Base-by-base conservation (phyloP, 495 filamentous ascomycete species). In the Penicillium alfredii region DNA sequence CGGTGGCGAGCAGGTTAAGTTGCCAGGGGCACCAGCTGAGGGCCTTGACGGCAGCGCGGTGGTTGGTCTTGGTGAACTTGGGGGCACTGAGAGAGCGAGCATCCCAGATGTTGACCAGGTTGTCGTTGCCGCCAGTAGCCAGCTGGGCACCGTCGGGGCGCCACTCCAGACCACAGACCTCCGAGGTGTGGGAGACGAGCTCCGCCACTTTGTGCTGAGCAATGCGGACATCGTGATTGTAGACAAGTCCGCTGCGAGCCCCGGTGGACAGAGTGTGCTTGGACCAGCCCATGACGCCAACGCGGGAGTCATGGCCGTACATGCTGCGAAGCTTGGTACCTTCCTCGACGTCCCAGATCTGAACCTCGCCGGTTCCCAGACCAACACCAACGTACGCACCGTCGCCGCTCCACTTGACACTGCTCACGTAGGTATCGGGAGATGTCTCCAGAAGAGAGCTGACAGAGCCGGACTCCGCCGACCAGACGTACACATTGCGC, bases 11-110 rank as follows among this genome's bases (percentile, higher is more conserved):
- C 9, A 97, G 74, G 73, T 96, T 97, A 50, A 83, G 73, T 69
- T 96, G 93, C 92, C 92, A 99, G 18, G 92, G 93, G 73, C 92
- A 99, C 92, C 92, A 99, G 40, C 87, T 85, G 22, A 99, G 76
- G 24, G 93, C 92, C 75, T 97, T 99, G 61, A 99, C 88, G 19
- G 92, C 92, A 27, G 92, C 92, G 54, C 87, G 90, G 70, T 99
- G 92, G 76, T 96, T 97, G 37, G 89, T 94, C 82, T 99, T 99
- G 54, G 86, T 87, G 74, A 94, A 96, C 64, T 99, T 97, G 56
- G 92, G 92, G 3, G 89, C 87, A 17, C 75, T 77, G 36, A 97
- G 72, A 1, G 87, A 90, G 9, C 93, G 85, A 27, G 93, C 89
- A 62, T 98, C 92, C 92, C 92, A 99, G 66, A 99, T 97, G 45